phyloP scores from a whole-genome alignment of 169 alveolate genomes.

The Plasmodium cynomolgi region DNA sequence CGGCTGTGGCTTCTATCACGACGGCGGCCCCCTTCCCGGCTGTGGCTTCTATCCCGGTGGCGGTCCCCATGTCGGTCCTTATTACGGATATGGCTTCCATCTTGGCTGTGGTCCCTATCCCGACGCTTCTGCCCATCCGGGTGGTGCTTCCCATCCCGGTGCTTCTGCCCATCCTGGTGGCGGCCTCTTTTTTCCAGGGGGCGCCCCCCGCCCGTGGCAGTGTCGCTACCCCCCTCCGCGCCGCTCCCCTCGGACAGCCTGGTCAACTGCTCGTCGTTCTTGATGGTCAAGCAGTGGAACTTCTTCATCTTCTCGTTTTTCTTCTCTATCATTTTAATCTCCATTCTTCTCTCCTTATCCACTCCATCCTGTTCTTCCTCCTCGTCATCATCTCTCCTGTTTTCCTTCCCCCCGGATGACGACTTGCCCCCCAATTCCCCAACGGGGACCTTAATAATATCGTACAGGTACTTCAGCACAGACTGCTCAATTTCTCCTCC shows the following conservation, averaged over 20 bases:
- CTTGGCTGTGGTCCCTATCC: too few species aligned
- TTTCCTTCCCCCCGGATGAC: neutral
- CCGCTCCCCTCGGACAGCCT: neutral
- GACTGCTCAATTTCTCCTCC: conserved; percentile 64
- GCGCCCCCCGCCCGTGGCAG: neutral
- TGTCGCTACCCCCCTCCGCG: neutral
- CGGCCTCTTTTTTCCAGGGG: neutral
- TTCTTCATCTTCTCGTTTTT: conserved; percentile 64
- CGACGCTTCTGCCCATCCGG: neutral
- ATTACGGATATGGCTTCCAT: neutral
- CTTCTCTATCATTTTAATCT: conserved; percentile 22
- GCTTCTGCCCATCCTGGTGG: too few species aligned
- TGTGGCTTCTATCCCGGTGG: neutral
- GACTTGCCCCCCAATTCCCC: neutral
- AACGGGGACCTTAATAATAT: neutral
- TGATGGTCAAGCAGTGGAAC: conserved; percentile 25
- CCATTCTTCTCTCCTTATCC: neutral
- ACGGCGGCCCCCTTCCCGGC: neutral
- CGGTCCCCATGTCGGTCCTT: neutral
- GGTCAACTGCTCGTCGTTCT: conserved; percentile 5
- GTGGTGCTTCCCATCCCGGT: neutral
- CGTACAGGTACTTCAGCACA: conserved; percentile 37
- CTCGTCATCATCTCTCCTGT: neutral
- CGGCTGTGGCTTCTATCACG: neutral
- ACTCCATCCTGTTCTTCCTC: neutral